Base-by-base conservation (phyloP, 352 stramenopile genomes). In the Globisporangium emineosum region DNA sequence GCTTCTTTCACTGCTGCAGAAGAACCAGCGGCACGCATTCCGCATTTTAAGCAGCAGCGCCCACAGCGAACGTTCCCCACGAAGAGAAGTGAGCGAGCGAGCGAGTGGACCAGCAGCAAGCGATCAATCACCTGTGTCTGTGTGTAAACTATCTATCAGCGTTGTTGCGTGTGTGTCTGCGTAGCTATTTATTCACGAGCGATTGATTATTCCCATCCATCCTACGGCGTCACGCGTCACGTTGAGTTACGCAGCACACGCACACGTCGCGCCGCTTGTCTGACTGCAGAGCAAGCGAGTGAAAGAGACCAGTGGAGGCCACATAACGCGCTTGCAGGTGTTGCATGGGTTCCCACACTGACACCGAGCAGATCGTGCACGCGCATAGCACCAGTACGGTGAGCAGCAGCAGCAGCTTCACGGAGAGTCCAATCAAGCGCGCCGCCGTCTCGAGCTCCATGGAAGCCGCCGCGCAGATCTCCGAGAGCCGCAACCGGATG, bases 401-500 rank as follows among this genome's bases (percentile, higher is more conserved):
- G 7, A 65, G 59, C 59, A 65, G 49, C 49, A 65, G 61, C 32
- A 67, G 55, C 7, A 69, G 62, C 42, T 80, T 75, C 40, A 66
- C 69, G 32, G 49, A 52, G 30, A 49, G 33, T 35, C 50, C 60
- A 17, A 19, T 30, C 37, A 62, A 62, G 56, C 19, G 35, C 29
- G 42, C 30, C 23, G 25, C 21, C 25, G 56, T 53, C 37, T 53
- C 79, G 40, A 73, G 66, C 65, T 64, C 73, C 62, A 80, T 84
- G 73, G 73, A 84, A 43, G 72, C 80, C 45, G 73, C 80, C 23
- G 60, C 73, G 65, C 76, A 65, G 49, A 57, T 65, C 29, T 50
- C 60, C 25, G 33, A 33, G 27, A 51, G 30, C 33, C 30, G 15
- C 15, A 58, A 45, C 51, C 13, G 49, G 23, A 12, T 29, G n/a